Percentiles rank a stretch among this genome's conserved stretches.
Conservation (phyloP, 116 monocot genomes). For the Zostera marina region DNA sequence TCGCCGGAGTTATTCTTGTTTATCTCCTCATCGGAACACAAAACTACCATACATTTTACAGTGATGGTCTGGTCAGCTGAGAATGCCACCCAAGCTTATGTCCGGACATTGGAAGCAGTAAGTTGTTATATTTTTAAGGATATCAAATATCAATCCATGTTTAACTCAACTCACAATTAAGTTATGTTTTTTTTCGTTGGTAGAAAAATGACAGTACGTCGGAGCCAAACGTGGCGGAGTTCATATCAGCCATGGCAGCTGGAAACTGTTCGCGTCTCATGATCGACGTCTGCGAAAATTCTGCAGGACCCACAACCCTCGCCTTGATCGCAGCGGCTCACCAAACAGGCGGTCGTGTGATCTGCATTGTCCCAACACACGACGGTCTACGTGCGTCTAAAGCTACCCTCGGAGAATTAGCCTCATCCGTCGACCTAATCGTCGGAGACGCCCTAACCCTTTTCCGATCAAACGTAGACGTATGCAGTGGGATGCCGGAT, state of each 20-base stretch:
- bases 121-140: background rate
- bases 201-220: slow-evolving; percentile 8
- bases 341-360: slow-evolving; percentile 40
- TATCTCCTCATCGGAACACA: background rate
- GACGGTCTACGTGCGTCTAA: slow-evolving; percentile 14
- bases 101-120: slow-evolving; percentile 32
- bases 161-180: background rate
- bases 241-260: slow-evolving; percentile 56
- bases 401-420: slow-evolving; percentile 8
- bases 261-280: slow-evolving; percentile 38
- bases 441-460: slow-evolving; percentile 22
- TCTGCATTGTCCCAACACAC: slow-evolving; percentile 27
- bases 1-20: too few species aligned
- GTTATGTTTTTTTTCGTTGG: too few species aligned
- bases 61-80: slow-evolving; percentile 52
- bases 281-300: slow-evolving; percentile 27
- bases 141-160: background rate
- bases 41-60: too few species aligned
- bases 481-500: slow-evolving; percentile 12
- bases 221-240: slow-evolving; percentile 47
- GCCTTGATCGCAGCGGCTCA: slow-evolving; percentile 40
- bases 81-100: slow-evolving; percentile 54
- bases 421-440: slow-evolving; percentile 22
- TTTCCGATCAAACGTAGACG: slow-evolving; percentile 8
- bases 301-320: slow-evolving; percentile 36